Evolutionary conservation across 345 rosid genomes (phyloP).

Genomic region (Lagerstroemia speciosa): DNA sequence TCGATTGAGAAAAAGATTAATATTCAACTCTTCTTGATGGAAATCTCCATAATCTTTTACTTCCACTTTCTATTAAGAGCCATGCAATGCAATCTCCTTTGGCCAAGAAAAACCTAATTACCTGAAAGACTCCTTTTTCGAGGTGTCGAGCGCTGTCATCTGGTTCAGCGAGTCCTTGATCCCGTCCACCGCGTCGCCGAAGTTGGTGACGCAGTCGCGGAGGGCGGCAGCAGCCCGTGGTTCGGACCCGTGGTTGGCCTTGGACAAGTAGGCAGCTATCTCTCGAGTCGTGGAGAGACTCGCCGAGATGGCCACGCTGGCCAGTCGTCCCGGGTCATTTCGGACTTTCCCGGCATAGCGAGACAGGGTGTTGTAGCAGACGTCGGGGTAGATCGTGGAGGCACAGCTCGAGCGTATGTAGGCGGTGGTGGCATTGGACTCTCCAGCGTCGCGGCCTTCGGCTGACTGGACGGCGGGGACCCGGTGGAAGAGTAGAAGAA

Average conservation of each 20-base stretch:
- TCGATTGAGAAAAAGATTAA: no score
- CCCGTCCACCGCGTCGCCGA: slow-evolving; percentile 75
- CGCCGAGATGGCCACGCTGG: slow-evolving; percentile 50
- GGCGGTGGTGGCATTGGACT: slow-evolving; percentile 18
- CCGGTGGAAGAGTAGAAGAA: slow-evolving; percentile 19
- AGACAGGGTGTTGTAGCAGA: slow-evolving; percentile 57
- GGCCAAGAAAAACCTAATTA: no score
- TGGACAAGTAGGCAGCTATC: slow-evolving; percentile 39
- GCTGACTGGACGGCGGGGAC: slow-evolving; percentile 20
- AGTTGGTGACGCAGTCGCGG: slow-evolving; percentile 77
- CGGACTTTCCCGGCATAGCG: slow-evolving; percentile 49
- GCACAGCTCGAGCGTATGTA: slow-evolving; percentile 76
- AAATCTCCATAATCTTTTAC: no score
- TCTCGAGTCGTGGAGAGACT: slow-evolving; percentile 41
- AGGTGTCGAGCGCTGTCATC: slow-evolving; percentile 38
- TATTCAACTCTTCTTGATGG: no score
- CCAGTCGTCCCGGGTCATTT: slow-evolving; percentile 51
- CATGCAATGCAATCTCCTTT: no score
- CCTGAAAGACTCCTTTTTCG: slow-evolving; percentile 1
- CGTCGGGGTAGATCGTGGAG: slow-evolving; percentile 69
- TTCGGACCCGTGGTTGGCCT: slow-evolving; percentile 45
- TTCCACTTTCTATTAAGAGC: no score
- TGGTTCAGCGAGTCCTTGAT: slow-evolving; percentile 67
- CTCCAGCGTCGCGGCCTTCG: slow-evolving; percentile 5
- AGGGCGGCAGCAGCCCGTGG: slow-evolving; percentile 49